phyloP scores from a whole-genome alignment of 1,284 basidiomycete species.

The Xanthoconium separans region DNA sequence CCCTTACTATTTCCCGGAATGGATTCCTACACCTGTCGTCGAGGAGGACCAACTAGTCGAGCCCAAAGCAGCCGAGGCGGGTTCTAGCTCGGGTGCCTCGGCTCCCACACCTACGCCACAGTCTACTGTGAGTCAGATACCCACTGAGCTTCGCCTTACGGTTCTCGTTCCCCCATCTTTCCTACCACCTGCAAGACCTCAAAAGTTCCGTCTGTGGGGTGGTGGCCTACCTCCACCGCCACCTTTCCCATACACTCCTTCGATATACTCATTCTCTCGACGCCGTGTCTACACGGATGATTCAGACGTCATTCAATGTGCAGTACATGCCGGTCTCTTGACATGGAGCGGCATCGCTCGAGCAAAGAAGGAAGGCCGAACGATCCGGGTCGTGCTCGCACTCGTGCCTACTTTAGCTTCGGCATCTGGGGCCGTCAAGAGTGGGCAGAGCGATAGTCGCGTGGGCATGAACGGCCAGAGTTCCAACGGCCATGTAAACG shows the following conservation, averaged over 20 bases:
- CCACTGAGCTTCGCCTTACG: constrained; percentile 54
- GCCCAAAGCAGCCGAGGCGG: constrained; percentile 7
- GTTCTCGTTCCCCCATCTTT: constrained; percentile 59
- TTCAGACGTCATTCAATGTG: constrained; percentile 71
- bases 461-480: constrained; percentile 9
- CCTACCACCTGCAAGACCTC: constrained; percentile 51
- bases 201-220: constrained; percentile 61
- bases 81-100: constrained; percentile 10
- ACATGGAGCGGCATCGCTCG: constrained; percentile 56
- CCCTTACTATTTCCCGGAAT: constrained; percentile 45
- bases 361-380: constrained; percentile 52
- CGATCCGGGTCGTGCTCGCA: constrained; percentile 52
- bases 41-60: constrained; percentile 16
- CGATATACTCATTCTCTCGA: constrained; percentile 29
- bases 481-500: constrained; percentile 30
- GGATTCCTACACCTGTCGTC: constrained; percentile 29
- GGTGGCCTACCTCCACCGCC: constrained; percentile 52
- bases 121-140: constrained; percentile 16
- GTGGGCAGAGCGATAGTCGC: constrained; percentile 19
- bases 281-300: constrained; percentile 70
- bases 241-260: constrained; percentile 29
- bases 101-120: constrained; percentile 2
- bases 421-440: constrained; percentile 28
- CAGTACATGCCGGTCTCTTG: constrained; percentile 63
- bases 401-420: constrained; percentile 35